These are phyloP conservation scores for Filosporella fistucella DNA, from an alignment of 495 filamentous ascomycete species.

Conservation along the genomic window DNA sequence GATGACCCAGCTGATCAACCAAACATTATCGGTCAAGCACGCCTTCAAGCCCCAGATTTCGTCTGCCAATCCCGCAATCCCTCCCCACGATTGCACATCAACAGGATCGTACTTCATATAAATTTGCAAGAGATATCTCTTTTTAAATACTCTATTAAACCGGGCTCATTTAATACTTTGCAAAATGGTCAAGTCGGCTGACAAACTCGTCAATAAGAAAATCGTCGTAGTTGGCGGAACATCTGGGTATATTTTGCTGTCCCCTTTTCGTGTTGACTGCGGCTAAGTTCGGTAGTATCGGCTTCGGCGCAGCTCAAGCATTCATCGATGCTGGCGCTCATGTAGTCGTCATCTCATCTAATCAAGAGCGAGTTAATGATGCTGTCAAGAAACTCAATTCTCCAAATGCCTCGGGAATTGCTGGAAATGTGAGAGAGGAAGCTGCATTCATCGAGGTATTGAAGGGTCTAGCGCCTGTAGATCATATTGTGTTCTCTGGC, in stretches of 20 bases:
- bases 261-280: not conserved
- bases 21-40: too few species aligned
- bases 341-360: slow-evolving; percentile 46
- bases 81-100: too few species aligned
- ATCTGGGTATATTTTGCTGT: slow-evolving; percentile 25
- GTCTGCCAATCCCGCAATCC: too few species aligned
- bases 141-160: too few species aligned
- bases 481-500: slow-evolving; percentile 39
- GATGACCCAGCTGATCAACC: too few species aligned
- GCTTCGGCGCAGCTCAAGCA: slow-evolving; percentile 42
- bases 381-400: slow-evolving; percentile 26
- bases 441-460: slow-evolving; percentile 28
- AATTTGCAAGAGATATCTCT: too few species aligned
- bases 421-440: slow-evolving; percentile 35
- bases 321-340: slow-evolving; percentile 39
- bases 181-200: slow-evolving; percentile 24
- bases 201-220: slow-evolving; percentile 30
- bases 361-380: slow-evolving; percentile 26
- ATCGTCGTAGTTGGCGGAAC: slow-evolving; percentile 34
- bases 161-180: too few species aligned
- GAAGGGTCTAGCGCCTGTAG: slow-evolving; percentile 29
- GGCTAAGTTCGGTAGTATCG: slow-evolving; percentile 31
- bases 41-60: too few species aligned
- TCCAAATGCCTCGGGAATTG: slow-evolving; percentile 21
- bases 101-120: too few species aligned